Conservation (phyloP, 176 grass and related monocot species). For the Elaeis guineensis region DNA sequence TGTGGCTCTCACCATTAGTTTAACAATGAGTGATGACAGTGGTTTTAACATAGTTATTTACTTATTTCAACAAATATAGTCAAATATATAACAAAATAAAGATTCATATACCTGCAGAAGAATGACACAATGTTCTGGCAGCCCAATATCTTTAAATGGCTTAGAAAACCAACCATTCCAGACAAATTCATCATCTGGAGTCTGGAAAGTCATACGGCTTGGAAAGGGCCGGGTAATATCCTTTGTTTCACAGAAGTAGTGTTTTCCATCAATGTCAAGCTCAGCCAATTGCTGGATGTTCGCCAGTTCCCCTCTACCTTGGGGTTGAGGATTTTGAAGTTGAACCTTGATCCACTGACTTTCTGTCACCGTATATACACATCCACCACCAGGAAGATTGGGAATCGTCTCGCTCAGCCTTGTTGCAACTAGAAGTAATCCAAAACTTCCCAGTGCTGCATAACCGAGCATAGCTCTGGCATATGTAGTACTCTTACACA, state of each 20-base stretch:
- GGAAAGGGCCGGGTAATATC: conserved; percentile 88
- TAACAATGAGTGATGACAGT: too few species aligned
- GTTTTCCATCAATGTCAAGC: conserved; percentile 93
- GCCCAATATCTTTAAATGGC: conserved; percentile 79
- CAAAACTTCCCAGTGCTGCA: conserved; percentile 48
- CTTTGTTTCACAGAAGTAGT: conserved; percentile 94
- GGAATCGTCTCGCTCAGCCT: conserved; percentile 49
- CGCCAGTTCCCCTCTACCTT: conserved; percentile 70
- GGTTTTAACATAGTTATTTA: too few species aligned
- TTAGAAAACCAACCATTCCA: conserved; percentile 96
- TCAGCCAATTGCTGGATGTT: conserved; percentile 69
- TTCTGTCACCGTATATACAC: conserved; percentile 61
- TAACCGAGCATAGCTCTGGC: conserved; percentile 73
- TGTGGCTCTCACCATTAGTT: too few species aligned
- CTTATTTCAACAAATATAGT: too few species aligned
- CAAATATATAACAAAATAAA: too few species aligned
- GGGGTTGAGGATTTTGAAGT: conserved; percentile 71
- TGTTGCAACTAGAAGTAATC: conserved; percentile 76
- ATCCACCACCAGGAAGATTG: conserved; percentile 69
- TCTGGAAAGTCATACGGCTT: conserved; percentile 37
- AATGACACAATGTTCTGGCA: conserved; percentile 71
- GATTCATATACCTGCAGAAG: conserved; percentile 48
- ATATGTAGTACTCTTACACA: conserved; percentile 57
- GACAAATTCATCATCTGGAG: conserved; percentile 85
- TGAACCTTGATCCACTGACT: conserved; percentile 87